Conservation (phyloP, 345 rosid species). For the Brassica rapa region DNA sequence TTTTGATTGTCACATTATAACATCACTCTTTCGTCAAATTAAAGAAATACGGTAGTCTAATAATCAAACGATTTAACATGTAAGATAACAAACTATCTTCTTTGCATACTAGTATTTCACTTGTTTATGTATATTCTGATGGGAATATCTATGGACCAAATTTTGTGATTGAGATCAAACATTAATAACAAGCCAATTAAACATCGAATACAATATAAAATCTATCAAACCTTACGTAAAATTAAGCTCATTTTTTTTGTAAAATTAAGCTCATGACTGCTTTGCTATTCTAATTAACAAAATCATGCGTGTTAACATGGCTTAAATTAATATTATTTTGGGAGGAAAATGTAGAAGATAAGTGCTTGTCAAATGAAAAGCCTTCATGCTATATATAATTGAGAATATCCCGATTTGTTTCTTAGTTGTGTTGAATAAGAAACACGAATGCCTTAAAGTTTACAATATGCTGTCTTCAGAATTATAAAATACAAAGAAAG, state of each 20-base stretch:
- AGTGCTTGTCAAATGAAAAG: background rate
- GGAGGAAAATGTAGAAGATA: background rate
- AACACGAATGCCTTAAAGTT: constrained; percentile 15
- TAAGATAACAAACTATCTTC: background rate
- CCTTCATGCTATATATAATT: background rate
- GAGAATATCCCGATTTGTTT: background rate
- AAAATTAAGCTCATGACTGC: background rate
- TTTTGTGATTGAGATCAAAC: background rate
- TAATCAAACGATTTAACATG: background rate
- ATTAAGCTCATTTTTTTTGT: background rate
- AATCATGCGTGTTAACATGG: background rate
- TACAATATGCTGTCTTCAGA: background rate
- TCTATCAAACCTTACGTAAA: background rate
- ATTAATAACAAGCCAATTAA: background rate
- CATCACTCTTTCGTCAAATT: background rate
- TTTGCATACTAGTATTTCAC: background rate
- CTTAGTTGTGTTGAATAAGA: background rate
- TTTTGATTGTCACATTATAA: background rate
- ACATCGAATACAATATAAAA: background rate
- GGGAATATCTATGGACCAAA: background rate
- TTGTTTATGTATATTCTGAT: background rate
- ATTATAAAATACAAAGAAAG: constrained; percentile 28
- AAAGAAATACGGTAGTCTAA: background rate
- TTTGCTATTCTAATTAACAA: background rate
- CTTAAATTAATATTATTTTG: background rate